Evolutionary conservation across 148 eudicot species (phyloP).

Genomic region (Heliosperma pusillum): DNA sequence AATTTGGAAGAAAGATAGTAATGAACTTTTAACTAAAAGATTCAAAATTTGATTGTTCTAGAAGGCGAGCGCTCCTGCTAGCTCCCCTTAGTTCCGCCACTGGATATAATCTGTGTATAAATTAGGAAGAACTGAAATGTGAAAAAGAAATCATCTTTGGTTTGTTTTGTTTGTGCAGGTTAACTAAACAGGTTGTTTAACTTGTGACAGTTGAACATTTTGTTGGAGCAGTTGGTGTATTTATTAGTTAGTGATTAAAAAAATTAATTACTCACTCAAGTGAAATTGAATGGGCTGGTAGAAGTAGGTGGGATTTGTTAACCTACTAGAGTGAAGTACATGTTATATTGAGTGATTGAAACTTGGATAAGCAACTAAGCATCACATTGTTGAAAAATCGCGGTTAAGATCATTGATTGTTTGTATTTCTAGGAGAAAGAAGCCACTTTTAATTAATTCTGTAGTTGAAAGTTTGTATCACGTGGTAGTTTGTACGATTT

Average conservation of each 20-base stretch:
- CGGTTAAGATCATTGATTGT: neutral
- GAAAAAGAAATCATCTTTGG: constrained; percentile 2
- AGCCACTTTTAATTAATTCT: constrained; percentile 10
- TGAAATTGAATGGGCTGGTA: constrained; percentile 12
- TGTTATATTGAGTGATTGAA: constrained; percentile 22
- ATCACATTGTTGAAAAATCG: constrained; percentile 9
- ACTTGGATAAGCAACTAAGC: neutral
- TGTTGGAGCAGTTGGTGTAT: constrained; percentile 6
- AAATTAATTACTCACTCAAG: neutral
- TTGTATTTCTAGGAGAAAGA: constrained; percentile 11
- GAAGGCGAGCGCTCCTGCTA: too few species aligned
- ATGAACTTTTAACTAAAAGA: too few species aligned
- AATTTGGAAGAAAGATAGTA: too few species aligned
- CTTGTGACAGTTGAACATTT: neutral
- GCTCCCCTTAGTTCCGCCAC: too few species aligned
- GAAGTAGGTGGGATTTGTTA: constrained; percentile 1
- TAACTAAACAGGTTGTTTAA: constrained; percentile 5
- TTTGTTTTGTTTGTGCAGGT: constrained; percentile 23
- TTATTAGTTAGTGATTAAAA: neutral
- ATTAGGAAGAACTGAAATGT: neutral
- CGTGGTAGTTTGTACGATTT: constrained; percentile 17
- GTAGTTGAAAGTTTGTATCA: constrained; percentile 9
- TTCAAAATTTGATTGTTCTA: too few species aligned
- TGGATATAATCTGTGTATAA: neutral
- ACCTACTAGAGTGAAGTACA: neutral